phyloP scores from a whole-genome alignment of 176 grass and related monocot species.

The Aegilops umbellulata region DNA sequence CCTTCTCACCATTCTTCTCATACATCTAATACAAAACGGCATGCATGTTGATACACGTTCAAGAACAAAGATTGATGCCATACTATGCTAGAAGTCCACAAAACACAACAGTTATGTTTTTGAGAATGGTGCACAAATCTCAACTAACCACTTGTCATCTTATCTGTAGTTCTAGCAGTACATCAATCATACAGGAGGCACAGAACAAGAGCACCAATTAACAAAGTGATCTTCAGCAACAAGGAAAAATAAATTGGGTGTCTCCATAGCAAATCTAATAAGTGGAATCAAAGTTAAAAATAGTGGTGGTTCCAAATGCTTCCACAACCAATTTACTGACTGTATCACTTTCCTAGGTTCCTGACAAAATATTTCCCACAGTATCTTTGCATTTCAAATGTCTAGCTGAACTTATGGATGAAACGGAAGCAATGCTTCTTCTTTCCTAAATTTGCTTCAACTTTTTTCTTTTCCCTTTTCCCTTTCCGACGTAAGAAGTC shows the following conservation, averaged over 20 bases:
- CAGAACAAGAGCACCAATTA: background rate
- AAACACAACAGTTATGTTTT: conserved; percentile 17
- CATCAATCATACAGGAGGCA: background rate
- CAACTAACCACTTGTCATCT: no score
- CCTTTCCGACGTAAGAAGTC: background rate
- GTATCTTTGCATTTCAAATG: background rate
- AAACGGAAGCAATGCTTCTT: background rate
- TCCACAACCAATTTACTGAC: no score
- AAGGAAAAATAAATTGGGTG: background rate
- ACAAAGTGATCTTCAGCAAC: background rate
- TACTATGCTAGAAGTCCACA: background rate
- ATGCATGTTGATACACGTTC: no score
- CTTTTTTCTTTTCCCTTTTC: background rate
- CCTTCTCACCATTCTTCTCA: background rate
- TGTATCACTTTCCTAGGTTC: background rate
- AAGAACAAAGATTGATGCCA: background rate
- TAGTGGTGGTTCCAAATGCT: no score
- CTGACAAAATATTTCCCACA: background rate
- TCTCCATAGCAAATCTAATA: background rate
- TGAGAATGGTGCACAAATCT: no score
- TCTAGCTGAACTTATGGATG: background rate
- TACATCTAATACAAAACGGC: background rate
- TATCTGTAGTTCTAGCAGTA: background rate
- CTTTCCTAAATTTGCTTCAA: background rate
- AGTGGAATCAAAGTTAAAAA: background rate